These are phyloP conservation scores for Penicillium argentinense DNA, from an alignment of 495 filamentous ascomycete species.

Conservation along the genomic window DNA sequence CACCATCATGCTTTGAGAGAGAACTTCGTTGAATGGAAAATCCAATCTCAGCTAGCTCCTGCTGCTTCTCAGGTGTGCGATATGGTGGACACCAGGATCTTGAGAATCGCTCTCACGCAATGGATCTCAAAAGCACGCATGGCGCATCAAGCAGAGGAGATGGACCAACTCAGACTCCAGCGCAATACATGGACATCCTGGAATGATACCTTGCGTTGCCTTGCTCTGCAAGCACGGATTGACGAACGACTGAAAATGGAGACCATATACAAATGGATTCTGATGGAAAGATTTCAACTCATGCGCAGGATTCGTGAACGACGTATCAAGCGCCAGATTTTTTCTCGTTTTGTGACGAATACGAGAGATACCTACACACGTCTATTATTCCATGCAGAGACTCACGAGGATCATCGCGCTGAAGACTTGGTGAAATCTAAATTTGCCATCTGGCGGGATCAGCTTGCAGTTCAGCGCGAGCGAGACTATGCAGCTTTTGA, in stretches of 20 bases:
- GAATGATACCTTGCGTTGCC: slow-evolving; percentile 63
- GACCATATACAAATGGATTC: slow-evolving; percentile 63
- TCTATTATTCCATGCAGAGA: slow-evolving; percentile 37
- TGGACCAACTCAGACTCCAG: slow-evolving; percentile 53
- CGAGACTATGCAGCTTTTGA: slow-evolving; percentile 52
- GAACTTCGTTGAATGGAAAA: slow-evolving; percentile 39
- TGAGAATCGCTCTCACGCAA: slow-evolving; percentile 46
- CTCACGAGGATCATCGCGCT: slow-evolving; percentile 33
- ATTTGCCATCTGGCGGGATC: slow-evolving; percentile 45
- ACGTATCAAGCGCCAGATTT: slow-evolving; percentile 45
- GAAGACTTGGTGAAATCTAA: slow-evolving; percentile 35
- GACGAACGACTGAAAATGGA: slow-evolving; percentile 60
- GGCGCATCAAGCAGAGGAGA: slow-evolving; percentile 52
- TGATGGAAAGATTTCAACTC: slow-evolving; percentile 54
- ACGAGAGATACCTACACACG: slow-evolving; percentile 39
- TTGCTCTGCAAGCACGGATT: slow-evolving; percentile 51
- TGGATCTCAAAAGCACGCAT: slow-evolving; percentile 54
- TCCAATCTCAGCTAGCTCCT: slow-evolving; percentile 48
- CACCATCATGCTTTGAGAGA: slow-evolving; percentile 30
- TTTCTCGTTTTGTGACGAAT: slow-evolving; percentile 43
- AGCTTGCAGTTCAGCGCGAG: slow-evolving; percentile 41
- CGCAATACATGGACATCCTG: slow-evolving; percentile 62
- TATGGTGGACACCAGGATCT: slow-evolving; percentile 48
- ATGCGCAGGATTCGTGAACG: slow-evolving; percentile 54
- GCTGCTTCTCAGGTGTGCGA: slow-evolving; percentile 44